Base-by-base conservation (phyloP, 176 grass and related monocot species). In the Oryza australiensis region DNA sequence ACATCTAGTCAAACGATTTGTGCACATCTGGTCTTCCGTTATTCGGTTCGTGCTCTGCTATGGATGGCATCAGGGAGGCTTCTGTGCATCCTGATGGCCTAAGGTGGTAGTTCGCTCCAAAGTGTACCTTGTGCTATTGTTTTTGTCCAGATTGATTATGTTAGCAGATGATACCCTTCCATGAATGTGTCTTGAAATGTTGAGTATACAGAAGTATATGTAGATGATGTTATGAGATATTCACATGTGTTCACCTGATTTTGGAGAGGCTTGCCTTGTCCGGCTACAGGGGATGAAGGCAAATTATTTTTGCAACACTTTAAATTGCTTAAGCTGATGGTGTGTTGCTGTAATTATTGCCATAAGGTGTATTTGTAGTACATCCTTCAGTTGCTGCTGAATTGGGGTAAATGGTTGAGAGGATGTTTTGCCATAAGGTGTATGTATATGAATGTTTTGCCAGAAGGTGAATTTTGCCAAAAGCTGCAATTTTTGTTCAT, bases 81-180 rank as follows among this genome's bases (percentile, higher is more conserved):
- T 68, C 40, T n/a, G n/a, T n/a, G 45, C 67, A 49, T 59, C 59
- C 72, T 10, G 29, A 80, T 84, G 65, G 75, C 32, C 48, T 57
- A 72, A 71, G 64, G 4, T 90, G 75, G 80, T 84, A 83, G 63
- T 55, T 49, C 64, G 38, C 79, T 72, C 32, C n/a, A 24, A 57
- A 59, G 22, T 76, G 23, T 59, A 12, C 66, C 22, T 38, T 23
- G 41, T 51, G 22, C 12, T 13, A 26, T 33, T 55, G 49, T 73
- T 72, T 62, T 68, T 75, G 15, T 40, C 38, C 51, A 64, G 26
- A 28, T 70, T 72, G 2, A 33, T 48, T 60, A 24, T 76, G 46
- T 26, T 59, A 76, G 23, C 11, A 9, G 64, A 78, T 64, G 41
- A 26, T 60, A 41, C 14, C 27, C 32, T 78, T n/a, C 16, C 30